phyloP scores from a whole-genome alignment of 1,284 basidiomycete genomes.

The Phellinidium pouzarii region DNA sequence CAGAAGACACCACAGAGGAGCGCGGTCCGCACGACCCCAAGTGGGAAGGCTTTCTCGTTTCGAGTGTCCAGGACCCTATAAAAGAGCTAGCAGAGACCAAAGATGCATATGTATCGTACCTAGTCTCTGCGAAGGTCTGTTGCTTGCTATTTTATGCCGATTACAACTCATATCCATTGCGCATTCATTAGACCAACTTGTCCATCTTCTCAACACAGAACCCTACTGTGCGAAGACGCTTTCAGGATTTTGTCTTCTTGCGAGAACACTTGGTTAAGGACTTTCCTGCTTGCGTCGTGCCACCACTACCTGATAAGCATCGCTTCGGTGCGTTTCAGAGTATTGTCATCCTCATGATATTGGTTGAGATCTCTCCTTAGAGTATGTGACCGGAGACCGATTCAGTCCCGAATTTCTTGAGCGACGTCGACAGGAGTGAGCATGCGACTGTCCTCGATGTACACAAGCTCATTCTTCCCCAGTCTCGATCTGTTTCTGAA shows the following conservation, averaged over 20 bases:
- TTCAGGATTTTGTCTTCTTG: constrained; percentile 96
- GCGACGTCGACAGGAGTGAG: constrained; percentile 82
- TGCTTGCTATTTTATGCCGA: constrained; percentile 7
- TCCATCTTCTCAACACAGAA: constrained; percentile 71
- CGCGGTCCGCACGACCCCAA: constrained; percentile 66
- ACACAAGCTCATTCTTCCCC: constrained; percentile 17
- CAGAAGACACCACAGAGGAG: constrained; percentile 48
- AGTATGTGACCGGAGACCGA: constrained; percentile 95
- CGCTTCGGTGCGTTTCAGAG: constrained; percentile 64
- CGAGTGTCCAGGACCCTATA: constrained; percentile 84
- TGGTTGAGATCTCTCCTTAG: constrained; percentile 35
- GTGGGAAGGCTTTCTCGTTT: constrained; percentile 86
- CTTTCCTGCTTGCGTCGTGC: constrained; percentile 95
- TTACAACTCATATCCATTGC: constrained; percentile 18
- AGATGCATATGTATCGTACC: constrained; percentile 93
- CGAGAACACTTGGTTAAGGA: constrained; percentile 83
- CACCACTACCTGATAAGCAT: constrained; percentile 95
- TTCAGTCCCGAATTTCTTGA: constrained; percentile 98
- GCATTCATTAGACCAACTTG: constrained; percentile 61
- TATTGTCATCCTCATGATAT: background rate
- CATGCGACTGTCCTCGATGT: constrained; percentile 10
- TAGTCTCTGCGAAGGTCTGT: constrained; percentile 82
- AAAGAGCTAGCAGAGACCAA: constrained; percentile 96
- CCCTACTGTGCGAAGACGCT: constrained; percentile 78
- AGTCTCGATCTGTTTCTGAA: constrained; percentile 93